These are phyloP conservation scores for Bipolaris zeicola DNA, from an alignment of 2,329 filamentous ascomycete genomes.

Conservation along the genomic window DNA sequence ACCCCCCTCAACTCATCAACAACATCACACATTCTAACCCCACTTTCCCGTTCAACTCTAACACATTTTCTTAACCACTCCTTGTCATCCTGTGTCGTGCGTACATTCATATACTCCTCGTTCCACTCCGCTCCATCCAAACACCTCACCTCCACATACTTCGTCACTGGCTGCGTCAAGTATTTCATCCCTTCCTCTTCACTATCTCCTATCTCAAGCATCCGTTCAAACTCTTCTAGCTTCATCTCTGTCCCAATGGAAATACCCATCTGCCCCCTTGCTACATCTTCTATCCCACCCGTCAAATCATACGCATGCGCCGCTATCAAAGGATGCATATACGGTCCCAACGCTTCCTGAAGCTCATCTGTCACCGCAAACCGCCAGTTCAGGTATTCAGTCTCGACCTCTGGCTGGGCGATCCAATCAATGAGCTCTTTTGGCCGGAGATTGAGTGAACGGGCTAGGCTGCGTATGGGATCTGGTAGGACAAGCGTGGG, in stretches of 20 bases:
- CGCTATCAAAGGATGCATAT: conserved; percentile 14
- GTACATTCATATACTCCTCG: conserved; percentile 4
- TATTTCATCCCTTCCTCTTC: not conserved
- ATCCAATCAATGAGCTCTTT: not conserved
- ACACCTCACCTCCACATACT: conserved; percentile 9
- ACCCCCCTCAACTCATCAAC: conserved; percentile 16
- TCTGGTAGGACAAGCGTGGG: not conserved
- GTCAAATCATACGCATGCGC: not conserved
- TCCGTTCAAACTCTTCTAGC: not conserved
- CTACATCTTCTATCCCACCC: conserved; percentile 7
- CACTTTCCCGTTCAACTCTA: conserved; percentile 15
- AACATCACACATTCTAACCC: conserved; percentile 18
- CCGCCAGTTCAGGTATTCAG: conserved; percentile 18
- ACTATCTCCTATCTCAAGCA: not conserved
- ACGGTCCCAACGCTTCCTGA: conserved; percentile 3
- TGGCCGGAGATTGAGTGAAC: not conserved
- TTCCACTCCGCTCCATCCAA: conserved; percentile 9
- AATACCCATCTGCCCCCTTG: conserved; percentile 4
- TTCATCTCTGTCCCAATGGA: conserved; percentile 1
- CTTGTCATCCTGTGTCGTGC: not conserved
- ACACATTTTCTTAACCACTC: conserved; percentile 10
- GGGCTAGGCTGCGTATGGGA: not conserved
- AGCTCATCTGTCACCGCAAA: conserved; percentile 11
- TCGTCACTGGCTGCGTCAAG: not conserved
- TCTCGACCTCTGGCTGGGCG: conserved; percentile 1